phyloP scores from a whole-genome alignment of 352 stramenopile genomes.

The Globisporangium irregulare region DNA sequence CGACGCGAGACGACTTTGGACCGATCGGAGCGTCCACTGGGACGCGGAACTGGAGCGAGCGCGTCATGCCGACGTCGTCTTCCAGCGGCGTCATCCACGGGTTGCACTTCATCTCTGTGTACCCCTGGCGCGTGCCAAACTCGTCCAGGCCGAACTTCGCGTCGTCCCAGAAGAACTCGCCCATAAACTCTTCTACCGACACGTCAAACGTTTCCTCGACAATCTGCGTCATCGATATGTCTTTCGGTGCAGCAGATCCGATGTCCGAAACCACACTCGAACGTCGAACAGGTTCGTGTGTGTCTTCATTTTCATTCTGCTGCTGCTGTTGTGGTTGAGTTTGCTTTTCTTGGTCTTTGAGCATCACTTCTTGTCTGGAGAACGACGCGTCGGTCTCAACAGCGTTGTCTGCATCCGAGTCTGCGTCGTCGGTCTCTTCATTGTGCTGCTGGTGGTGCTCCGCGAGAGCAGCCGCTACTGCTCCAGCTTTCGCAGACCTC shows the following conservation, averaged over 20 bases:
- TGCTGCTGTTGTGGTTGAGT: background rate
- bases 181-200: constrained; percentile 67
- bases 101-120: constrained; percentile 72
- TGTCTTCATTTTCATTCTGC: background rate
- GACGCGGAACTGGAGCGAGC: constrained; percentile 70
- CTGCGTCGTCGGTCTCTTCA: constrained; percentile 10
- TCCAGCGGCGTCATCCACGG: constrained; percentile 55
- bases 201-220: constrained; percentile 58
- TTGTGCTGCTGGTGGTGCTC: constrained; percentile 4
- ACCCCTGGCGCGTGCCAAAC: constrained; percentile 56
- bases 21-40: constrained; percentile 80
- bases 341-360: background rate
- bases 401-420: constrained; percentile 8
- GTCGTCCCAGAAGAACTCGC: constrained; percentile 61
- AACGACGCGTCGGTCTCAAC: background rate
- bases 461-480: background rate
- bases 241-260: constrained; percentile 51
- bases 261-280: constrained; percentile 61
- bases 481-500: background rate
- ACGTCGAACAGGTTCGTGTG: constrained; percentile 17
- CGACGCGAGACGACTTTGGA: constrained; percentile 77
- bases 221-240: constrained; percentile 75
- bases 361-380: background rate
- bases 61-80: constrained; percentile 51
- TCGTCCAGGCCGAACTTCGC: constrained; percentile 67